These are phyloP conservation scores for Trichosanthes truncata DNA, from an alignment of 306 rosid species.

Conservation along the genomic window DNA sequence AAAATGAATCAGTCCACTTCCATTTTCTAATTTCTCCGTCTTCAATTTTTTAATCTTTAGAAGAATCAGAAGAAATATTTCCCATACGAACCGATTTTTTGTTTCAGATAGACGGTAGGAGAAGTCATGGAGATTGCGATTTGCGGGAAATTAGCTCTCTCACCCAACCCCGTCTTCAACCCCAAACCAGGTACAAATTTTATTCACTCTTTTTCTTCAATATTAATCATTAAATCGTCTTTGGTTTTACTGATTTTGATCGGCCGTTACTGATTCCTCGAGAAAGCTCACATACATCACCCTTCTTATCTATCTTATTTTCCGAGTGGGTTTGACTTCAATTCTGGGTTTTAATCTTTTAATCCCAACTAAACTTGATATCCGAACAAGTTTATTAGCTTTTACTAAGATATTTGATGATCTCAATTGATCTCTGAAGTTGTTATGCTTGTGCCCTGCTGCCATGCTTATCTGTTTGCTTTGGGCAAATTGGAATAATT, in stretches of 20 bases:
- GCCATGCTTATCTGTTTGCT: not conserved
- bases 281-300: not conserved
- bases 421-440: not conserved
- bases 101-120: not conserved
- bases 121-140: conserved; percentile 55
- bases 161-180: conserved; percentile 49
- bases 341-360: not conserved
- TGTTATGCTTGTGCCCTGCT: not conserved
- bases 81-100: not conserved
- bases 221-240: not conserved
- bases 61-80: not conserved
- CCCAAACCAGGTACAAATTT: conserved; percentile 36
- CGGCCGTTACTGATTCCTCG: not conserved
- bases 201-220: not conserved
- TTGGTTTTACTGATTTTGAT: not conserved
- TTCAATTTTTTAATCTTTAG: not conserved
- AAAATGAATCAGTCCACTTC: not conserved
- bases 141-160: conserved; percentile 48
- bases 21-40: not conserved
- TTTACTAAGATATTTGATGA: not conserved
- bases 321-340: not conserved
- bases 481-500: not conserved
- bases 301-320: not conserved
- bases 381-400: not conserved
- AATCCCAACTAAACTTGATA: not conserved